These are phyloP conservation scores for Dothiorella sarmentorum DNA, from an alignment of 2,329 filamentous ascomycete species.

Conservation along the genomic window DNA sequence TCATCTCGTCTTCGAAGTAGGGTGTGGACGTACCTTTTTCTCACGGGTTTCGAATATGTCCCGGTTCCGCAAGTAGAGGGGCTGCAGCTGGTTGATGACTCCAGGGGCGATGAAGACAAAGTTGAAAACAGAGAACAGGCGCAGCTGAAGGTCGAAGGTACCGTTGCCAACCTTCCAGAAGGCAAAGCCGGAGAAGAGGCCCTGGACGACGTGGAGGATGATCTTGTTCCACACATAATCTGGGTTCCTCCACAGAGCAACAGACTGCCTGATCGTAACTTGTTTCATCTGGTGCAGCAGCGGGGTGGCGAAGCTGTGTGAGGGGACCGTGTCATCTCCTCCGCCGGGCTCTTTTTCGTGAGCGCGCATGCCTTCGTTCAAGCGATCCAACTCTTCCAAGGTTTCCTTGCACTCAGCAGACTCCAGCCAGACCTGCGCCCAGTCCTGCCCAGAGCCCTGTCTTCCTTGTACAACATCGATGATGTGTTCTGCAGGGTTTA, in stretches of 20 bases:
- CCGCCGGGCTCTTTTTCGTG: constrained; percentile 50
- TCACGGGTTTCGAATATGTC: background rate
- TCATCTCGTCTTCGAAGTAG: background rate
- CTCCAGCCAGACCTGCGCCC: constrained; percentile 39
- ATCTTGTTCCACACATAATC: constrained; percentile 38
- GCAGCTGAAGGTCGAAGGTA: background rate
- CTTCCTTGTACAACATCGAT: constrained; percentile 38
- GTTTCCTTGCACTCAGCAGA: constrained; percentile 27
- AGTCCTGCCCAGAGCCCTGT: constrained; percentile 39
- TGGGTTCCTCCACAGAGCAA: constrained; percentile 32
- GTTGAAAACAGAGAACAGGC: background rate
- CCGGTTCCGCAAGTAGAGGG: background rate
- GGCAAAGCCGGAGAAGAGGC: constrained; percentile 39
- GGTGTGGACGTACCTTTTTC: background rate
- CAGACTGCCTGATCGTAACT: background rate
- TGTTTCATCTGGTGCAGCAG: background rate
- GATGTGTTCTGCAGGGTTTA: constrained; percentile 72
- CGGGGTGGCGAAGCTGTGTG: background rate
- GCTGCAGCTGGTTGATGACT: background rate
- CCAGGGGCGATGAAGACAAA: background rate
- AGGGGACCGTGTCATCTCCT: background rate
- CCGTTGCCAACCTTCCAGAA: constrained; percentile 33
- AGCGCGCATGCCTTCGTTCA: constrained; percentile 28
- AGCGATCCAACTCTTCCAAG: constrained; percentile 38
- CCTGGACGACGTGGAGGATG: constrained; percentile 22